Evolutionary conservation across 257 asterid genomes (phyloP), one percentile per base, ranked within the genome.

Genomic region (Fraxinus excelsior): DNA sequence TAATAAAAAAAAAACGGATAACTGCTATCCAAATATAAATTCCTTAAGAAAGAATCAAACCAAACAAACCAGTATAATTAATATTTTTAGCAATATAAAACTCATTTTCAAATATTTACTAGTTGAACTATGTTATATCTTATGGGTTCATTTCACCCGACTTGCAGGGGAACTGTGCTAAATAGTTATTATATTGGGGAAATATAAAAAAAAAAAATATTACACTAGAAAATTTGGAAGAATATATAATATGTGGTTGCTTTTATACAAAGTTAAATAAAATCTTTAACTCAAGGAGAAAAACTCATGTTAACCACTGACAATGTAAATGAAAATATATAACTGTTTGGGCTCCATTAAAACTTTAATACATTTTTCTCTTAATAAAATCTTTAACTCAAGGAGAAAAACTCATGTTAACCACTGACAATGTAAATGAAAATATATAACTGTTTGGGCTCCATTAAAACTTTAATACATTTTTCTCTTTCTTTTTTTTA

Each of bases 321-420:
- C 10, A n/a, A 56, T n/a, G 26, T n/a, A 56, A 58, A 7, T 62
- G 7, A 3, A 21, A 62, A 62, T 25, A 62, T 26, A 31, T 31
- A 31, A 5, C 5, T 31, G 34, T 31, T 31, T 31, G 34, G 34
- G 34, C 34, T 31, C 34, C 34, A 31, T 31, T 31, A 31, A 31
- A 31, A 31, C 34, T 31, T 31, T 31, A 31, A 31, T 31, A 31
- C 4, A 31, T 31, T 31, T 31, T 31, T 31, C 32, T 29, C 31
- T 29, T 29, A n/a, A n/a, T n/a, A n/a, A n/a, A n/a, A n/a, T n/a
- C n/a, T n/a, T n/a, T n/a, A n/a, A 62, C 68, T 25, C 10, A 5
- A 62, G 68, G 68, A 62, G 68, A 62, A 60, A n/a, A 60, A 62
- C 68, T 62, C 68, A 60, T 12, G 29, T 25, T 62, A 62, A 62